Base-by-base conservation (phyloP, 192 early-diverging fungal genomes). In the Backusella australiensis region DNA sequence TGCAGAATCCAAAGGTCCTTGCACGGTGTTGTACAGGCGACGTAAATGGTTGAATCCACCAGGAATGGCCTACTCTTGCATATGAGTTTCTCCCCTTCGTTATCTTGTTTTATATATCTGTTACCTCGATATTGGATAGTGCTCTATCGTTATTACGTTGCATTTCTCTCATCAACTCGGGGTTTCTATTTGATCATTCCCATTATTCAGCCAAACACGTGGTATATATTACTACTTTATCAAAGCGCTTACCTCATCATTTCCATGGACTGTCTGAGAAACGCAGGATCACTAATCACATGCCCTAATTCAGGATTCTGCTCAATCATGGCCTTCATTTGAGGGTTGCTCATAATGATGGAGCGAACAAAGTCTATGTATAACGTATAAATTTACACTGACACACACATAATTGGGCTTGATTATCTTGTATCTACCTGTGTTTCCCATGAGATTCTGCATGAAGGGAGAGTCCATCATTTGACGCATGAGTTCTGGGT, bases 11-110 rank as follows among this genome's bases (percentile, higher is more conserved):
- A 88, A 80, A 39, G 89, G 88, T 52, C 85, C 85, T 76, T 90
- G 87, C 35, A 91, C 63, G 35, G 82, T 85, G 49, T 82, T 83
- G 73, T 90, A 89, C 84, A 91, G 83, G 19, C 88, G 71, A 41
- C 86, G 83, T 36, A 91, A 80, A 80, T 89, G 88, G 71, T 91
- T 89, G 70, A 91, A 91, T 53, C 90, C 90, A 34, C 90, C 90
- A 14, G 90, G 90, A 59, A 91, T 82, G 68, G 88, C 87, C 80
- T 81, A 67, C 19, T 32, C 29, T 23, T 67, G 4, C 8, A 26
- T 34, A 36, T 15, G 17, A 5, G 5, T 17, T 2, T 6, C 4
- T 19, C 17, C 9, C 1, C 6, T 17, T 5, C 32, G 1, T 15
- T 32, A 19, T 29, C 23, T 14, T 21, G 2, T 9, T 11, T 0